Conservation (phyloP, 163 green algal species). For the Chlamydomonas reinhardtii region DNA sequence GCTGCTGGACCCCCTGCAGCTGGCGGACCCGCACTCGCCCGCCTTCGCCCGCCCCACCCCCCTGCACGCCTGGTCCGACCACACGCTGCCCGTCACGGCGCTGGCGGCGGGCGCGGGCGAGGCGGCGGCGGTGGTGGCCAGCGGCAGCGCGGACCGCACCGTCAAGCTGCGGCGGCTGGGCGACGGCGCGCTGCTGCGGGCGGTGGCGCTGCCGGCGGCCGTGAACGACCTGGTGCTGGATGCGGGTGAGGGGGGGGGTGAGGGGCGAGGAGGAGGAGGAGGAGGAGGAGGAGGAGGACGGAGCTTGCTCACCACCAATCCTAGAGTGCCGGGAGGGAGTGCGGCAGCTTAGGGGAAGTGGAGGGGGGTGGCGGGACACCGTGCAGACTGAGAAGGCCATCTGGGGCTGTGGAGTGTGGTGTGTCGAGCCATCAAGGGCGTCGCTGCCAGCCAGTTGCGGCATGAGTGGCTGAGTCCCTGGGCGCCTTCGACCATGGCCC, state of each 20-base stretch:
- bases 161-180: conserved; percentile 80
- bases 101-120: conserved; percentile 69
- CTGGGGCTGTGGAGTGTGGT: too few relatives aligned
- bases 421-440: too few relatives aligned
- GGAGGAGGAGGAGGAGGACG: too few relatives aligned
- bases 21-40: conserved; percentile 11
- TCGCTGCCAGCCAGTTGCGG: too few relatives aligned
- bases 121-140: conserved; percentile 67
- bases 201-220: conserved; percentile 70
- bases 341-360: too few relatives aligned
- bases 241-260: conserved; percentile 8
- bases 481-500: too few relatives aligned
- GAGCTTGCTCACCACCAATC: too few relatives aligned
- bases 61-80: conserved; percentile 82
- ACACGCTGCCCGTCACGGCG: conserved; percentile 87
- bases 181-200: conserved; percentile 72
- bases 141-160: conserved; percentile 77
- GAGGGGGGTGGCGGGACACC: too few relatives aligned
- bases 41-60: conserved; percentile 49
- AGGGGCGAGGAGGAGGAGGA: not conserved
- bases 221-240: conserved; percentile 76
- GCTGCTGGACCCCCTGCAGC: conserved; percentile 66
- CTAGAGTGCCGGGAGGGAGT: too few relatives aligned
- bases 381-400: too few relatives aligned
- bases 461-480: too few relatives aligned